Conservation (phyloP, 306 rosid genomes). For the Corylus americana region DNA sequence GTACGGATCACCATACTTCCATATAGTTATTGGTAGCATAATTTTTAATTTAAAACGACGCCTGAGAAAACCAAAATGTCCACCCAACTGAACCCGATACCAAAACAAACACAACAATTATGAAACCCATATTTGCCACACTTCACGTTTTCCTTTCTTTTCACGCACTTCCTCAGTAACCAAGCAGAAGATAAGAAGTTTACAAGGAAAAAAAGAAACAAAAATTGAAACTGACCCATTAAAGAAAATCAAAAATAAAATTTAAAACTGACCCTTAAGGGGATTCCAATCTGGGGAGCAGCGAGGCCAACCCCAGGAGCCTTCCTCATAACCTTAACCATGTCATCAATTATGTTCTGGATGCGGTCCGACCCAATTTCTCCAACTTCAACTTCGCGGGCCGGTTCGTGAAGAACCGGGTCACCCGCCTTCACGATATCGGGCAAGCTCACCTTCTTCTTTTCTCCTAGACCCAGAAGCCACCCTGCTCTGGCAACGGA, state of each 20-base stretch:
- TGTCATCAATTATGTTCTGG: constrained; percentile 83
- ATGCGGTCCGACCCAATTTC: constrained; percentile 71
- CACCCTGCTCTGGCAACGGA: constrained; percentile 67
- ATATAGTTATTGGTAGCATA: neutral
- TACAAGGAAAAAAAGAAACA: neutral
- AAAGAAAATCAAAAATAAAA: neutral
- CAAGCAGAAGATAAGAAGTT: neutral
- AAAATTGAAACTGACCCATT: constrained; percentile 4
- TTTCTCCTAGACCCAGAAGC: constrained; percentile 67
- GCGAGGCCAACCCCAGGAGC: constrained; percentile 95
- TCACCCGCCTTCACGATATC: constrained; percentile 89
- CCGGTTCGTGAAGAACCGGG: constrained; percentile 89
- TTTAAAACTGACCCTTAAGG: constrained; percentile 57
- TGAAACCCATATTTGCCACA: neutral
- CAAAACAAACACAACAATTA: neutral
- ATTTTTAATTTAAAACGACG: neutral
- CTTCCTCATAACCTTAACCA: constrained; percentile 73
- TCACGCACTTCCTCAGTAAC: constrained; percentile 15
- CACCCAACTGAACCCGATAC: neutral
- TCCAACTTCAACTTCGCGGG: constrained; percentile 55
- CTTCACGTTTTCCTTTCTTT: neutral
- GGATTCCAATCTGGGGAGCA: constrained; percentile 93
- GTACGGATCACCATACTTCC: neutral
- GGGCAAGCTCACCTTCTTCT: constrained; percentile 49
- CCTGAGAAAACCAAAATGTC: neutral